These are phyloP conservation scores for Zygotorulaspora chibaensis DNA, from an alignment of 805 yeast species.

Conservation along the genomic window DNA sequence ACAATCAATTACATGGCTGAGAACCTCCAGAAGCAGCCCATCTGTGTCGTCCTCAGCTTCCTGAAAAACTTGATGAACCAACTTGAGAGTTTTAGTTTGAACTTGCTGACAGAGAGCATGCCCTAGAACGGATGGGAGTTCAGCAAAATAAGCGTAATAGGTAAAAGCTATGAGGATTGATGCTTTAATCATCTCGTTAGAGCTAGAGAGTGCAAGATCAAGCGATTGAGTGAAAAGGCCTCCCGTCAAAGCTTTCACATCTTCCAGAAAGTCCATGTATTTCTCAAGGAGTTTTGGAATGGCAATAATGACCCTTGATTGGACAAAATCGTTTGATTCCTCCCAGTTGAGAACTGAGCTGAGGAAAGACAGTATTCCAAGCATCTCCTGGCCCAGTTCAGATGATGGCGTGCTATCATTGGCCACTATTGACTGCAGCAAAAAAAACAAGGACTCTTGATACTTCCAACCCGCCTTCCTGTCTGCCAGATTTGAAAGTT, in stretches of 20 bases:
- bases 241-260: constrained; percentile 33
- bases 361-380: constrained; percentile 9
- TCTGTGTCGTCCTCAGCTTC: constrained; percentile 79
- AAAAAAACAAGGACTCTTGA: constrained; percentile 24
- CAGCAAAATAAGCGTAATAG: constrained; percentile 43
- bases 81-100: constrained; percentile 29
- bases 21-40: constrained; percentile 64
- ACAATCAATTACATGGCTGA: constrained; percentile 48
- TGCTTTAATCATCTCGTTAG: constrained; percentile 32
- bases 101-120: constrained; percentile 15
- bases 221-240: constrained; percentile 24
- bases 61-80: constrained; percentile 45
- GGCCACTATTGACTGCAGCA: constrained; percentile 20
- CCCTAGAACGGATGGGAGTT: constrained; percentile 29
- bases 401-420: constrained; percentile 18
- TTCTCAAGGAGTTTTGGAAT: constrained; percentile 57
- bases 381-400: constrained; percentile 7
- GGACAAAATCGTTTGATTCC: constrained; percentile 38
- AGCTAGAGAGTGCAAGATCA: constrained; percentile 24
- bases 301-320: constrained; percentile 46
- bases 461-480: constrained; percentile 9
- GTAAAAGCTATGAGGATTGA: constrained; percentile 49
- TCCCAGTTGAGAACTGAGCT: constrained; percentile 13
- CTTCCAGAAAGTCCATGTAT: constrained; percentile 38
- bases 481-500: constrained; percentile 4